phyloP scores from a whole-genome alignment of 1,139 yeast genomes.

The Ogataea hybrid region DNA sequence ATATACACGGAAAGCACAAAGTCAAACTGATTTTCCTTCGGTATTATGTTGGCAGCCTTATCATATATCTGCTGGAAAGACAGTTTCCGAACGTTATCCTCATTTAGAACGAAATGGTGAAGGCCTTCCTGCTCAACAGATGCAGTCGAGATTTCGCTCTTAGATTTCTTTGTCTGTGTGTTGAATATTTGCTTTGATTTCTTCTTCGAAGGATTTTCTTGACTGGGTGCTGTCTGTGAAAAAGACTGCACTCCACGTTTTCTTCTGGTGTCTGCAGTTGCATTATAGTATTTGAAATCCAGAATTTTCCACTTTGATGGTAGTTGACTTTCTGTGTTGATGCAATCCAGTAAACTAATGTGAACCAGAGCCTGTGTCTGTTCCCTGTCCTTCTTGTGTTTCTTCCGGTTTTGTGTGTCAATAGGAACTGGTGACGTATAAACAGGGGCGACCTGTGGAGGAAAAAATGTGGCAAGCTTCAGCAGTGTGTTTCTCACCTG shows the following conservation, averaged over 20 bases:
- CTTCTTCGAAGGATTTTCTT: slow-evolving; percentile 11
- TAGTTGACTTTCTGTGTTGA: slow-evolving; percentile 43
- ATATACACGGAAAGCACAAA: slow-evolving; percentile 61
- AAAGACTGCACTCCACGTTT: slow-evolving; percentile 1
- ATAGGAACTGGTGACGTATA: slow-evolving; percentile 34
- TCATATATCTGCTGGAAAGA: slow-evolving; percentile 64
- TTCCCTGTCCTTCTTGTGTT: slow-evolving; percentile 18
- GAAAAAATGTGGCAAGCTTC: slow-evolving; percentile 53
- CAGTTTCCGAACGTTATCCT: slow-evolving; percentile 49
- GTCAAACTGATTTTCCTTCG: slow-evolving; percentile 61
- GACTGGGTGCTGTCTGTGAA: slow-evolving; percentile 3
- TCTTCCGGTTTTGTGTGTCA: slow-evolving; percentile 11
- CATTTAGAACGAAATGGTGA: slow-evolving; percentile 43
- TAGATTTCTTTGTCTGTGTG: slow-evolving; percentile 26
- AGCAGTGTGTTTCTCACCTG: slow-evolving; percentile 47
- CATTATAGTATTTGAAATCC: slow-evolving; percentile 54
- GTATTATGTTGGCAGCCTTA: slow-evolving; percentile 56
- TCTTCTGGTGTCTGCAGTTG: slow-evolving; percentile 15
- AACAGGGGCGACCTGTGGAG: slow-evolving; percentile 45
- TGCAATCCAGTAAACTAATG: slow-evolving; percentile 52
- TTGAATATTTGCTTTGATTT: slow-evolving; percentile 15
- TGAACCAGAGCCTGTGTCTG: slow-evolving; percentile 31
- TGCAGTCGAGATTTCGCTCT: slow-evolving; percentile 14
- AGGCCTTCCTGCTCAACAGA: slow-evolving; percentile 39
- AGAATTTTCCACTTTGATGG: slow-evolving; percentile 60